Conservation (phyloP, 306 rosid genomes). For the Sechiopsis laciniata region DNA sequence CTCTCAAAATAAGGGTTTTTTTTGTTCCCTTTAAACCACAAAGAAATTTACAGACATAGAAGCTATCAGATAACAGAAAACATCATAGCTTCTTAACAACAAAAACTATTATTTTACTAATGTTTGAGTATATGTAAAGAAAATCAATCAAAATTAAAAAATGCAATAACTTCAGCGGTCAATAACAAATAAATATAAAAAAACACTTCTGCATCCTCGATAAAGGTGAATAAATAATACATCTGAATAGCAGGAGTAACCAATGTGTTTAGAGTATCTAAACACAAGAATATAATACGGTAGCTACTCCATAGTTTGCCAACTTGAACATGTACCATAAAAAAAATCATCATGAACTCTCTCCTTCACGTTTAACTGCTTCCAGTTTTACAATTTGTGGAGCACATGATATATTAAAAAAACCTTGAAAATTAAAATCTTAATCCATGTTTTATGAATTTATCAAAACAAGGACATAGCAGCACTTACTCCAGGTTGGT, state of each 20-base stretch:
- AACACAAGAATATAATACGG: neutral
- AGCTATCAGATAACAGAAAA: neutral
- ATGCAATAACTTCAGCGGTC: constrained; percentile 4
- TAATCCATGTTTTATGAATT: neutral
- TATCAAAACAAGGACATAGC: constrained; percentile 15
- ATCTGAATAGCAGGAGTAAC: neutral
- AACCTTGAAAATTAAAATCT: neutral
- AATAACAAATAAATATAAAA: neutral
- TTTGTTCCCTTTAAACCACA: constrained; percentile 51
- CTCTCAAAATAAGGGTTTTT: constrained; percentile 70
- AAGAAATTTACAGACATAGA: neutral
- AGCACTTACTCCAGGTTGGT: constrained; percentile 44
- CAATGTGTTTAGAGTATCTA: too few relatives aligned
- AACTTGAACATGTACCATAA: neutral
- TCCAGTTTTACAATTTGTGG: constrained; percentile 2
- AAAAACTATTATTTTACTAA: too few relatives aligned
- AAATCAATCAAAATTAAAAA: neutral
- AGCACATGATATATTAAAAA: neutral
- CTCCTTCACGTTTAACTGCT: neutral
- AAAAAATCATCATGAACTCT: constrained; percentile 1
- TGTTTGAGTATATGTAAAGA: too few relatives aligned
- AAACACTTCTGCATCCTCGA: neutral
- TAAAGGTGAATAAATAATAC: neutral
- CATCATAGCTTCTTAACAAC: neutral
- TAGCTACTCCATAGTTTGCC: neutral